Base-by-base conservation (phyloP, 2,329 filamentous ascomycete species). In the Podosphaera aphanis region DNA sequence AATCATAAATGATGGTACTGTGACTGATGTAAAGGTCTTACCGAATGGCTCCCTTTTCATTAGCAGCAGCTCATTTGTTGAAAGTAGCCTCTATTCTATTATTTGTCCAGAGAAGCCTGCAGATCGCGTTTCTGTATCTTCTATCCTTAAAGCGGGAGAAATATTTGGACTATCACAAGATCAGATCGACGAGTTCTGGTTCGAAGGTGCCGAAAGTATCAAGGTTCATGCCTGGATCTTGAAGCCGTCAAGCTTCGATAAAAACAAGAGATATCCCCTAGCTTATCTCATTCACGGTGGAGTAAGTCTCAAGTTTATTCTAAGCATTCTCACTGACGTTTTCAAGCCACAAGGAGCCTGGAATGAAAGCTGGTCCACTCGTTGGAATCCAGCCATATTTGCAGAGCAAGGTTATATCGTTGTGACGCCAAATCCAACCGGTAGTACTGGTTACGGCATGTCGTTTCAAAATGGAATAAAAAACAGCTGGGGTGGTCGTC, bases 391-490 rank as follows among this genome's bases (percentile, higher is more conserved):
- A 1, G 82, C 81, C 49, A 70, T 88, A 8, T 92, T 84, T 57
- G 83, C 84, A 2, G 83, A 92, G 59, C 82, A 88, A 62, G 84
- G 84, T 40, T 93, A 90, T 57, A 71, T 93, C 2, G 82, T 80
- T 19, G 74, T 93, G 41, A 70, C 75, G 43, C 82, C 83, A 8
- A 93, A 93, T 59, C 82, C 82, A 7, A 90, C 83, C 0, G 84
- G 84, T 16, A 82, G 75, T 55, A 85, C 82, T 4, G 80, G 83
- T 2, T 93, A 85, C 55, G 84, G 84, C 4, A 79, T 88, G 63
- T 69, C 71, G 27, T 72, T 88, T 46, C 74, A 76, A 27, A 76
- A 93, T 57, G 79, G 74, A 0, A 93, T 94, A 56, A 67, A 73
- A 44, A 69, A 75, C 47, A 70, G 92, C 51, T 93, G 86, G 86